These are phyloP conservation scores for Calonectria pseudoturangicola DNA, from an alignment of 2,329 filamentous ascomycete genomes.

Conservation along the genomic window DNA sequence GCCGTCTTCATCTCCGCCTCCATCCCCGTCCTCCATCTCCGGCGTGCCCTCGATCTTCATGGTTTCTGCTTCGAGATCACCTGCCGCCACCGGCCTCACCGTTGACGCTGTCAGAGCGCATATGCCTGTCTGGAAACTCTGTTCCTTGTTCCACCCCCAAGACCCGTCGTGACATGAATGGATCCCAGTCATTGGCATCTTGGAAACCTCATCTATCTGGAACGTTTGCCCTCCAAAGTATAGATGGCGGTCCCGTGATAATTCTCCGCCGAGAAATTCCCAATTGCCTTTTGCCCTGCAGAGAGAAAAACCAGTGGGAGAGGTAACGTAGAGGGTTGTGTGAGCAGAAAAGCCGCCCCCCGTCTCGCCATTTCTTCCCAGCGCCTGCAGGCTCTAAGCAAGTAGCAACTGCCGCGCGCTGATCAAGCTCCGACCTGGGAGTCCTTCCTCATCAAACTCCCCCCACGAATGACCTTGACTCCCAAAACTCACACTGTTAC, in stretches of 20 bases:
- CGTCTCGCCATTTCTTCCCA: conserved; percentile 17
- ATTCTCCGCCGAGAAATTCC: not conserved
- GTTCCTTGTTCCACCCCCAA: conserved; percentile 6
- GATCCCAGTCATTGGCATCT: conserved; percentile 29
- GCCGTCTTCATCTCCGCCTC: conserved; percentile 10
- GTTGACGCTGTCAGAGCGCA: conserved; percentile 10
- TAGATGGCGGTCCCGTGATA: conserved; percentile 18
- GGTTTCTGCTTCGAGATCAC: conserved; percentile 22
- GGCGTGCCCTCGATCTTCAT: conserved; percentile 13
- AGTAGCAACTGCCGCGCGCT: conserved; percentile 36
- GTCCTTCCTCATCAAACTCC: conserved; percentile 32
- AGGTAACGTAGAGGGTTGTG: not conserved
- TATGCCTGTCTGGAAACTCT: conserved; percentile 22
- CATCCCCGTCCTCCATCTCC: conserved; percentile 23
- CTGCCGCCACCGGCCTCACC: conserved; percentile 27
- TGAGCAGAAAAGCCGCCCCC: conserved; percentile 9
- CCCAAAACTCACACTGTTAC: conserved; percentile 25
- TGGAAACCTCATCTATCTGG: conserved; percentile 29
- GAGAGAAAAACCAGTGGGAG: not conserved
- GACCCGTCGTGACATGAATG: conserved; percentile 24
- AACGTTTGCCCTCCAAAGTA: conserved; percentile 2
- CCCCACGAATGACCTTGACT: conserved; percentile 28
- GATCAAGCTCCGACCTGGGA: conserved; percentile 31
- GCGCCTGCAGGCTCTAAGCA: conserved; percentile 24
- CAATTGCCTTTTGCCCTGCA: conserved; percentile 16